phyloP scores from a whole-genome alignment of 2,329 filamentous ascomycete species.

The Colletotrichum salicis region DNA sequence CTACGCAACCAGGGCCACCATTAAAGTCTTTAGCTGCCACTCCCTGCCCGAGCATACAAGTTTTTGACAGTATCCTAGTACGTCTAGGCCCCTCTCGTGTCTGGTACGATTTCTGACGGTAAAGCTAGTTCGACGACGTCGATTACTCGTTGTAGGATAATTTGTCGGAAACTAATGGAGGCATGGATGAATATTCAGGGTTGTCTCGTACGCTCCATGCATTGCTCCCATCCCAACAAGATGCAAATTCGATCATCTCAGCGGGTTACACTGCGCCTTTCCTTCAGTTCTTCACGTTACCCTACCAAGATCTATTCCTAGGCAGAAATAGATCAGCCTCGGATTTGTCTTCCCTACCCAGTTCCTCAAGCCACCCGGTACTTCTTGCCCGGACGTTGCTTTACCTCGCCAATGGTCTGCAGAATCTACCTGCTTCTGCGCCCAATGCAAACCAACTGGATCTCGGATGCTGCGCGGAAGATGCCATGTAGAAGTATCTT shows the following conservation, averaged over 20 bases:
- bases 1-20: neutral
- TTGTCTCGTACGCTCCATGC: neutral
- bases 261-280: neutral
- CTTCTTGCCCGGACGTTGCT: neutral
- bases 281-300: neutral
- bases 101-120: too few relatives aligned
- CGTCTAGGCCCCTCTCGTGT: neutral
- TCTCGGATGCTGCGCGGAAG: constrained; percentile 39
- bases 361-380: neutral
- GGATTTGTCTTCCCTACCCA: neutral
- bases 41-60: neutral
- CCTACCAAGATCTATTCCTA: neutral
- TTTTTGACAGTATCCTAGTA: neutral
- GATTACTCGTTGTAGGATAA: too few relatives aligned
- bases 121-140: too few relatives aligned
- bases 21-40: neutral
- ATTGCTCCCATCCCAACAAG: neutral
- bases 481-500: constrained; percentile 43
- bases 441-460: constrained; percentile 37
- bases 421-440: constrained; percentile 36
- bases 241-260: neutral
- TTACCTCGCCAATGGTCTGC: constrained; percentile 12
- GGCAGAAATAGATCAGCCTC: too few relatives aligned
- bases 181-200: neutral
- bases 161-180: too few relatives aligned